A percentile compares a stretch with the other conserved stretches of the same genome.
phyloP scores from a whole-genome alignment of 1,284 basidiomycete genomes.

The Malassezia restricta region DNA sequence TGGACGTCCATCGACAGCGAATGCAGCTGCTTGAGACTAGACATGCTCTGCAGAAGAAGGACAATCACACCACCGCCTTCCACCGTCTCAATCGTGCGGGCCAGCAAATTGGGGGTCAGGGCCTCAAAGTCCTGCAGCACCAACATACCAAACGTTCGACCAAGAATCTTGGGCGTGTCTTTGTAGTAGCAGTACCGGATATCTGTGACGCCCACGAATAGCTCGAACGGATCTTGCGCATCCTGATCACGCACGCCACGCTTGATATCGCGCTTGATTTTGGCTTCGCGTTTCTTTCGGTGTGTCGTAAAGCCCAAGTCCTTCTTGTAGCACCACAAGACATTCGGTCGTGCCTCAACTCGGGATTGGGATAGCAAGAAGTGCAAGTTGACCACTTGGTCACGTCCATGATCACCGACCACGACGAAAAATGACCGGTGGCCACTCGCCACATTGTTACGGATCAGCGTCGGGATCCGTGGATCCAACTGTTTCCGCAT shows the following conservation, averaged over 20 bases:
- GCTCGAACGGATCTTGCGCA: slow-evolving; percentile 87
- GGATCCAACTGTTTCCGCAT: slow-evolving; percentile 55
- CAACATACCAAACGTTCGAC: slow-evolving; percentile 95
- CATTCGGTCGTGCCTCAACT: slow-evolving; percentile 33
- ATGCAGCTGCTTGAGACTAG: slow-evolving; percentile 81
- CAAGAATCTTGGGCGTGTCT: slow-evolving; percentile 52
- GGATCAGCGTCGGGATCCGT: slow-evolving; percentile 80
- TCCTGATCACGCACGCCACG: slow-evolving; percentile 84
- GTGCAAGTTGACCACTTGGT: slow-evolving; percentile 94
- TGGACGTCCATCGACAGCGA: slow-evolving; percentile 72
- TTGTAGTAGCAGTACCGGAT: slow-evolving; percentile 64
- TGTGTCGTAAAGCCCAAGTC: slow-evolving; percentile 55
- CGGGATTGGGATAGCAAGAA: slow-evolving; percentile 54
- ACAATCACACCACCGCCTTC: slow-evolving; percentile 92
- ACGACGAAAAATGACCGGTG: slow-evolving; percentile 93
- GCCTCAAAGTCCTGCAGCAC: slow-evolving; percentile 97
- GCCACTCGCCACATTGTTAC: slow-evolving; percentile 69
- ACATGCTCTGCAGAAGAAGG: slow-evolving; percentile 86
- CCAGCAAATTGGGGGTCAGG: slow-evolving; percentile 90
- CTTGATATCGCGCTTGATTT: slow-evolving; percentile 49
- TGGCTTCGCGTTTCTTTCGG: slow-evolving; percentile 63
- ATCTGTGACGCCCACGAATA: slow-evolving; percentile 96
- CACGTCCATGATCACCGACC: slow-evolving; percentile 84
- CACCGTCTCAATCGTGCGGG: slow-evolving; percentile 94
- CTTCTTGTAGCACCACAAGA: slow-evolving; percentile 43